Conservation (phyloP, 176 grass and related monocot species). For the Saccharum officinarum region DNA sequence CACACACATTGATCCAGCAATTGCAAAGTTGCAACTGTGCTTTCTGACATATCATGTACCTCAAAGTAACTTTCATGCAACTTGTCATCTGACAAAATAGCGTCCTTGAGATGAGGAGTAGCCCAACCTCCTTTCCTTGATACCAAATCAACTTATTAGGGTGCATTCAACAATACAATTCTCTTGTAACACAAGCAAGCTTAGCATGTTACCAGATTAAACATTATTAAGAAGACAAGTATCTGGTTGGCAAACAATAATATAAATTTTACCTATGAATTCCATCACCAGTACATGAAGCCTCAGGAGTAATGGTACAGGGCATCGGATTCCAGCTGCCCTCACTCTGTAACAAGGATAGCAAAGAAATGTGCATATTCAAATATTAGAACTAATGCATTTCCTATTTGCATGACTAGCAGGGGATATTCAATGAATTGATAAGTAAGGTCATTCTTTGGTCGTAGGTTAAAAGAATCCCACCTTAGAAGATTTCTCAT, state of each 20-base stretch:
- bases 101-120: constrained; percentile 91
- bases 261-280: constrained; percentile 73
- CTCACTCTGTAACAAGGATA: constrained; percentile 60
- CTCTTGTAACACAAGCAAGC: neutral
- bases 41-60: constrained; percentile 39
- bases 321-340: constrained; percentile 82
- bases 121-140: constrained; percentile 78
- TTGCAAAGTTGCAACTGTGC: neutral
- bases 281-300: constrained; percentile 98
- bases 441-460: neutral
- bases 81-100: constrained; percentile 76
- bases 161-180: neutral
- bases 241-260: neutral
- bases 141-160: constrained; percentile 33
- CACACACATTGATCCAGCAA: neutral
- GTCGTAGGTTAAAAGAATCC: neutral
- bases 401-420: neutral
- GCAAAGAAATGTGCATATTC: neutral
- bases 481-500: constrained; percentile 88
- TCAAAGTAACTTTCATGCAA: constrained; percentile 82
- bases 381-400: neutral
- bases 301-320: constrained; percentile 61
- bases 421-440: neutral
- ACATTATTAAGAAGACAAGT: neutral
- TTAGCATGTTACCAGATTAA: neutral